Evolutionary conservation across 257 asterid species (phyloP).

Genomic region (Fraxinus quadrangulata): DNA sequence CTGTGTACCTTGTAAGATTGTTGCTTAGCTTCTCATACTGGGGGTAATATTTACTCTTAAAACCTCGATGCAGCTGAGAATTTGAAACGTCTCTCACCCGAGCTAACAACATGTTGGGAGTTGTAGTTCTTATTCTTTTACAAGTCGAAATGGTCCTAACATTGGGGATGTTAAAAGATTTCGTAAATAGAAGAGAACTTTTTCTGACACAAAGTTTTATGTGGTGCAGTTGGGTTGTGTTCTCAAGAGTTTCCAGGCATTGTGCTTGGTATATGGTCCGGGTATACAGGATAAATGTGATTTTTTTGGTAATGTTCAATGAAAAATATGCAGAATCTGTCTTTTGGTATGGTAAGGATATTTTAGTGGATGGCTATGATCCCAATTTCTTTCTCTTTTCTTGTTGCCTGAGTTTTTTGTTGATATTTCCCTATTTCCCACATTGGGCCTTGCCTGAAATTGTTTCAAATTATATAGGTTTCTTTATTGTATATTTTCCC

Average conservation of each 20-base stretch:
- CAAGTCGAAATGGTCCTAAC: background rate
- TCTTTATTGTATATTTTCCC: too few species aligned
- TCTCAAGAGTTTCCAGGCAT: slow-evolving; percentile 86
- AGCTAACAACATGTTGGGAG: background rate
- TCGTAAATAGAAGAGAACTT: background rate
- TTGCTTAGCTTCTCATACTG: background rate
- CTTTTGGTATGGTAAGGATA: too few species aligned
- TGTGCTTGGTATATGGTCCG: slow-evolving; percentile 89
- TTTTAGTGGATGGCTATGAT: too few species aligned
- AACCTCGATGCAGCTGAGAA: background rate
- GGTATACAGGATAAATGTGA: slow-evolving; percentile 37
- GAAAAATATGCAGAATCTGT: too few species aligned
- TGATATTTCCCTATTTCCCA: too few species aligned
- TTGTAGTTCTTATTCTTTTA: background rate
- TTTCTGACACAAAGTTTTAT: background rate
- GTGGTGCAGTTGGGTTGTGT: slow-evolving; percentile 79
- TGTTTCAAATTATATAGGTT: too few species aligned
- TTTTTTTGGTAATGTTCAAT: too few species aligned
- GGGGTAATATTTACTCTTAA: background rate
- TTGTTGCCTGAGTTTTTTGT: too few species aligned
- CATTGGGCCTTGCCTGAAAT: too few species aligned
- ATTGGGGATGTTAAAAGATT: background rate
- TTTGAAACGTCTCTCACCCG: background rate
- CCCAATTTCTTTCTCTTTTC: too few species aligned
- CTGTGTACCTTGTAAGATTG: background rate